Evolutionary conservation across 768 basidiomycete species (phyloP).

Genomic region (Lactifluus echinatus): DNA sequence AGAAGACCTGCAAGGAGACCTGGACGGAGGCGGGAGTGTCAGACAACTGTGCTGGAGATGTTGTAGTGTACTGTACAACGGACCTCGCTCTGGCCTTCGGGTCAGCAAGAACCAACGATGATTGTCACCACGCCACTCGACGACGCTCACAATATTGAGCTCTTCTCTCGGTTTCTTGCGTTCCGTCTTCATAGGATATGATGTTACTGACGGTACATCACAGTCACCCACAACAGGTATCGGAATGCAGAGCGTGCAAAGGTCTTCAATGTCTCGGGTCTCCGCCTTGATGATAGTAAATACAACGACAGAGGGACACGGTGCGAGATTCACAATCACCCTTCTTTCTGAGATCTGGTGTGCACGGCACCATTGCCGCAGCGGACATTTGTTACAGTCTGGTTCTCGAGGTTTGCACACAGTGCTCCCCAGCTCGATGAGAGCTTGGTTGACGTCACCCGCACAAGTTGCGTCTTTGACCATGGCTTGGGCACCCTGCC

Average conservation of each 20-base stretch:
- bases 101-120: constrained; percentile 66
- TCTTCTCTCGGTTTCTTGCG: constrained; percentile 83
- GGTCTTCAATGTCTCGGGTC: constrained; percentile 64
- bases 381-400: constrained; percentile 61
- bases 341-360: constrained; percentile 28
- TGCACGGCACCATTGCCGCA: constrained; percentile 61
- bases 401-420: constrained; percentile 85
- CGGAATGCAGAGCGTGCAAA: constrained; percentile 61
- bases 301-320: not conserved
- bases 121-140: constrained; percentile 57
- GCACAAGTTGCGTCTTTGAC: constrained; percentile 50
- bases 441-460: constrained; percentile 84
- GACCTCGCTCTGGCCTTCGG: constrained; percentile 78
- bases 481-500: constrained; percentile 66
- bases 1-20: constrained; percentile 86
- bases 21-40: constrained; percentile 26
- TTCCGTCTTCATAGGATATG: constrained; percentile 82
- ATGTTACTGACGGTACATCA: constrained; percentile 39
- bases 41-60: not conserved
- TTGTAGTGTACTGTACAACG: not conserved
- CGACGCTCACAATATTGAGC: constrained; percentile 73
- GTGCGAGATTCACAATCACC: not conserved
- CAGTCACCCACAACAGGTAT: constrained; percentile 29
- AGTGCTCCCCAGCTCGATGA: constrained; percentile 93
- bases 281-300: constrained; percentile 5